These are phyloP conservation scores for Tricholoma flavovirens DNA, from an alignment of 768 basidiomycete species.

Conservation along the genomic window DNA sequence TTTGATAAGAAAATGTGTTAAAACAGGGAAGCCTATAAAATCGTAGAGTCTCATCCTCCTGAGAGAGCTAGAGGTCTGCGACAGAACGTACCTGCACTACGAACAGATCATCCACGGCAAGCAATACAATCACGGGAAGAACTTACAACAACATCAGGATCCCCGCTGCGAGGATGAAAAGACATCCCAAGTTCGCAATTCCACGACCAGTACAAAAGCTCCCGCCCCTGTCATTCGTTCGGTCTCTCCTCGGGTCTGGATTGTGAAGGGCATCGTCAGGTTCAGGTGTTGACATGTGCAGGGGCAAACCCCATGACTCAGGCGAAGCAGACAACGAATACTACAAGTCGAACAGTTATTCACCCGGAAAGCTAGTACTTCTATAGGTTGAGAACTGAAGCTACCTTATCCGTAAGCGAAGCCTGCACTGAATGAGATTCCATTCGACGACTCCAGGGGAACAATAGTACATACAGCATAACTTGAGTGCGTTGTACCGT, in stretches of 20 bases:
- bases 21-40: constrained; percentile 41
- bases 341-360: constrained; percentile 14
- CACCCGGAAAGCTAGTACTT: too few species aligned
- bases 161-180: constrained; percentile 46
- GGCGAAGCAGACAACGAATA: constrained; percentile 40
- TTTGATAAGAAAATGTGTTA: constrained; percentile 38
- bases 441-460: neutral
- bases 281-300: constrained; percentile 42
- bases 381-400: neutral
- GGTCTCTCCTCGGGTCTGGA: constrained; percentile 51
- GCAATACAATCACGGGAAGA: neutral
- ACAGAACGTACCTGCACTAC: constrained; percentile 33
- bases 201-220: constrained; percentile 58
- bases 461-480: constrained; percentile 12
- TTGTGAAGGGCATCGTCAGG: constrained; percentile 62
- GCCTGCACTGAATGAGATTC: constrained; percentile 12
- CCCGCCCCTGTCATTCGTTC: constrained; percentile 50
- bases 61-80: neutral
- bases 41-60: constrained; percentile 6
- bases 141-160: constrained; percentile 55
- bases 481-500: constrained; percentile 2
- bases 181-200: constrained; percentile 60
- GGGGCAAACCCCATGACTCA: constrained; percentile 41
- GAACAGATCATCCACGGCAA: neutral
- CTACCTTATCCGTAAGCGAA: constrained; percentile 28